These are phyloP conservation scores for Helicostylum pulchrum DNA, from an alignment of 192 early-diverging fungal genomes.

Conservation along the genomic window DNA sequence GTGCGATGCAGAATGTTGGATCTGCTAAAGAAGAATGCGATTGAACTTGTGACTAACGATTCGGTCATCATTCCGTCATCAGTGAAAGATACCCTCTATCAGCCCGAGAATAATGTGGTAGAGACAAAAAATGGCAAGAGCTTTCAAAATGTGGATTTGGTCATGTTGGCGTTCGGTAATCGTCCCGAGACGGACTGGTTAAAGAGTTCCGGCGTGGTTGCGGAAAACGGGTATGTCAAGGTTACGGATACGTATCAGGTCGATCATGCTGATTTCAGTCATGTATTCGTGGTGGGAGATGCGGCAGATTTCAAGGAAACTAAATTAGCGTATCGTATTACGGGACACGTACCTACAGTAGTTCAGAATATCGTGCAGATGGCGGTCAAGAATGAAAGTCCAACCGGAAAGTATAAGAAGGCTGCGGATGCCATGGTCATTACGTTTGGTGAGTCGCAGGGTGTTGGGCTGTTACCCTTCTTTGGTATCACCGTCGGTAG, in stretches of 20 bases:
- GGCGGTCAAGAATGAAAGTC: slow-evolving; percentile 2
- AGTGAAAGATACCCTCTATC: not conserved
- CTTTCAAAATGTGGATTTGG: slow-evolving; percentile 29
- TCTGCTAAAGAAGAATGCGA: slow-evolving; percentile 14
- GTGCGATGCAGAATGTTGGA: not conserved
- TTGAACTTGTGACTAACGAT: slow-evolving; percentile 30
- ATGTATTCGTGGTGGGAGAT: slow-evolving; percentile 41
- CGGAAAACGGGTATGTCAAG: slow-evolving; percentile 14
- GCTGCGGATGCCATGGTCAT: slow-evolving; percentile 19
- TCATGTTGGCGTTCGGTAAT: slow-evolving; percentile 29
- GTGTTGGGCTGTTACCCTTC: not conserved
- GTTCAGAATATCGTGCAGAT: slow-evolving; percentile 26
- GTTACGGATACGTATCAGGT: slow-evolving; percentile 30
- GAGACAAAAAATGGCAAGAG: slow-evolving; percentile 23
- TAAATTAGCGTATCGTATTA: slow-evolving; percentile 32
- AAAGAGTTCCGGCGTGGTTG: slow-evolving; percentile 1
- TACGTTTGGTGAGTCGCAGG: slow-evolving; percentile 24
- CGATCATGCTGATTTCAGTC: slow-evolving; percentile 6
- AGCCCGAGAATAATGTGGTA: not conserved
- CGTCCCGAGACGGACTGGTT: slow-evolving; percentile 17
- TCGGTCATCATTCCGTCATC: not conserved
- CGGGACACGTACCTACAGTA: slow-evolving; percentile 14
- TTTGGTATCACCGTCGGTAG: slow-evolving; percentile 6
- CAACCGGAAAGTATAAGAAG: slow-evolving; percentile 32
- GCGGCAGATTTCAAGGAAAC: slow-evolving; percentile 33